Evolutionary conservation across 2,329 filamentous ascomycete species (phyloP).

Genomic region (Chaetomium sp.): DNA sequence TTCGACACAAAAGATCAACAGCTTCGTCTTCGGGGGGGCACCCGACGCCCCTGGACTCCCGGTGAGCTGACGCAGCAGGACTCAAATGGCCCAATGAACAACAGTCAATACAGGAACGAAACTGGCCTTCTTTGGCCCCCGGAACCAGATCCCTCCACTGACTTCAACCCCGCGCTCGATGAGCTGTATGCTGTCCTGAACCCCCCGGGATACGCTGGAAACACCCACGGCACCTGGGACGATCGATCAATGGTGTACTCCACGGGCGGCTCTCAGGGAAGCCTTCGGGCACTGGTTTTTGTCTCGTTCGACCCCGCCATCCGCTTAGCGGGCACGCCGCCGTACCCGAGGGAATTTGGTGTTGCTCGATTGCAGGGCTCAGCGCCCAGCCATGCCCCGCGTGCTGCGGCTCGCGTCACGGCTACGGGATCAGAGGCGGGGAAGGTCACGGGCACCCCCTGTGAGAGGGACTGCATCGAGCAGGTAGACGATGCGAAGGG

Average conservation of each 20-base stretch:
- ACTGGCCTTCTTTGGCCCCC: slow-evolving; percentile 32
- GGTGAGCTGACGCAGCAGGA: slow-evolving; percentile 12
- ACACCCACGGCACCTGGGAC: slow-evolving; percentile 39
- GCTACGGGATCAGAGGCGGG: no score
- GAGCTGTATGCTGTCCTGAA: slow-evolving; percentile 35
- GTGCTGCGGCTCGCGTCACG: no score
- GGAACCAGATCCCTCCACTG: slow-evolving; percentile 14
- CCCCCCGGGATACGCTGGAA: slow-evolving; percentile 30
- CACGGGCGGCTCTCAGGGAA: slow-evolving; percentile 25
- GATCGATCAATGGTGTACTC: slow-evolving; percentile 43
- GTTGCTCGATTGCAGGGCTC: not conserved
- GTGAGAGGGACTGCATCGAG: no score
- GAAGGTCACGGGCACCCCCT: no score
- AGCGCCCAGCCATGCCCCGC: not conserved
- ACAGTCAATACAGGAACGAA: slow-evolving; percentile 22
- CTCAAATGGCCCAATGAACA: slow-evolving; percentile 18
- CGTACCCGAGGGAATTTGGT: slow-evolving; percentile 20
- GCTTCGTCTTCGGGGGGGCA: slow-evolving; percentile 41
- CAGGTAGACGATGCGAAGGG: no score
- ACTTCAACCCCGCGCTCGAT: slow-evolving; percentile 26
- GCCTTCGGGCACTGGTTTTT: slow-evolving; percentile 33
- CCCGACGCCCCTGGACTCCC: slow-evolving; percentile 31
- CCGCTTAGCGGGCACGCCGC: slow-evolving; percentile 24
- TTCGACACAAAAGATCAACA: slow-evolving; percentile 35
- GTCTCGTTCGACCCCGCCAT: slow-evolving; percentile 38